A percentile compares a stretch with the other conserved stretches of the same genome.
Evolutionary conservation across 805 yeast species (phyloP).

Genomic region (Ogataea chonburiensis): DNA sequence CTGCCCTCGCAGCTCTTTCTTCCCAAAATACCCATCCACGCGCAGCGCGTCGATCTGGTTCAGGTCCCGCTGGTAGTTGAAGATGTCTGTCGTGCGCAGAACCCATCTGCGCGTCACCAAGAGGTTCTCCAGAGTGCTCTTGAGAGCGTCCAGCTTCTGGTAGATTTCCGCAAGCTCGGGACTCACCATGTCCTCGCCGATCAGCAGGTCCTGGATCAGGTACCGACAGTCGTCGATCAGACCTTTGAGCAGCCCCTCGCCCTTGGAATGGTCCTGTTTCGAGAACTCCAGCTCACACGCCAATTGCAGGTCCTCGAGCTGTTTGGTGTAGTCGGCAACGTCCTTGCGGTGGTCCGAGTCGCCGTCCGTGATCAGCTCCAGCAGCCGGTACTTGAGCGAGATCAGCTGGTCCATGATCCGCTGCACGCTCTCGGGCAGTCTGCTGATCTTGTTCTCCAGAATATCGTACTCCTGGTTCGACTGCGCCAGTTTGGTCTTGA

Average conservation of each 20-base stretch:
- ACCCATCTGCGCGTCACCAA: slow-evolving; percentile 97
- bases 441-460: slow-evolving; percentile 55
- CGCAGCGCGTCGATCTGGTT: slow-evolving; percentile 73
- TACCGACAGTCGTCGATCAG: slow-evolving; percentile 81
- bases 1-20: slow-evolving; percentile 49
- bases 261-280: slow-evolving; percentile 22
- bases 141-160: slow-evolving; percentile 59
- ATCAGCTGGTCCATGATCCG: slow-evolving; percentile 59
- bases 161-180: slow-evolving; percentile 58
- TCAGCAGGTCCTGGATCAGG: slow-evolving; percentile 63
- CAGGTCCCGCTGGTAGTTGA: slow-evolving; percentile 72
- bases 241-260: slow-evolving; percentile 61
- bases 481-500: slow-evolving; percentile 63
- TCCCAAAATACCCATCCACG: slow-evolving; percentile 54
- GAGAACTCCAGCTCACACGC: slow-evolving; percentile 24
- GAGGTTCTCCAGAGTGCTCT: slow-evolving; percentile 74
- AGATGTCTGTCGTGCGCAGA: slow-evolving; percentile 90
- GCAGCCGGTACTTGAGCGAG: slow-evolving; percentile 55
- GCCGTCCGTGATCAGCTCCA: slow-evolving; percentile 49
- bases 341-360: slow-evolving; percentile 21
- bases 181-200: slow-evolving; percentile 46
- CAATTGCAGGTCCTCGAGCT: slow-evolving; percentile 25
- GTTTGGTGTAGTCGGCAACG: slow-evolving; percentile 16
- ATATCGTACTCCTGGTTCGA: slow-evolving; percentile 58
- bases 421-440: slow-evolving; percentile 50